Conservation (phyloP, 169 alveolate genomes). For the Plasmodium fragile region DNA sequence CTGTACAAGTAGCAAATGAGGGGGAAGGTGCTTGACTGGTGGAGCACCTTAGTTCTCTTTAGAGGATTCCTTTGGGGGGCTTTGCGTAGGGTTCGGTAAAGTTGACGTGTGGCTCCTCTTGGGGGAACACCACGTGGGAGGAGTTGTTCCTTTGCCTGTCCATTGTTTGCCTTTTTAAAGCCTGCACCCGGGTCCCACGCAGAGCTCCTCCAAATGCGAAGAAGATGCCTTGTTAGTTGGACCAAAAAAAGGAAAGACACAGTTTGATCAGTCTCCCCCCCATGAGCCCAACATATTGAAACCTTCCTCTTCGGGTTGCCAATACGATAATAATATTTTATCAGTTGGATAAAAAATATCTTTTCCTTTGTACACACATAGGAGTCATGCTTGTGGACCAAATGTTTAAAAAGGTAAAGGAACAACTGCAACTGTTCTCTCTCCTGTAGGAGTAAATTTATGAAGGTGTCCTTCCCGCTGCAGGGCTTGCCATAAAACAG, state of each 20-base stretch:
- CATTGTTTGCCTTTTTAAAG: background rate
- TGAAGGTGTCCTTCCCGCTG: conserved; percentile 71
- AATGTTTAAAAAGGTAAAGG: conserved; percentile 4
- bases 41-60: background rate
- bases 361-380: conserved; percentile 8
- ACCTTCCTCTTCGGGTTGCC: background rate
- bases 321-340: conserved; percentile 16
- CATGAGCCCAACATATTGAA: background rate
- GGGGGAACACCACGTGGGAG: background rate
- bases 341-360: conserved; percentile 26
- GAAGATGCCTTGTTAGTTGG: background rate
- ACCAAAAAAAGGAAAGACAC: conserved; percentile 17
- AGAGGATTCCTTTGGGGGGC: background rate
- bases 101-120: background rate
- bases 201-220: background rate
- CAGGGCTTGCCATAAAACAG: conserved; percentile 69
- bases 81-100: background rate
- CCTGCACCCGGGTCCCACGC: too few relatives aligned
- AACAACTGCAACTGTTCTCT: conserved; percentile 3
- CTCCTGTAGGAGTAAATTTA: conserved; percentile 15
- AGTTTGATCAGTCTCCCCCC: background rate
- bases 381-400: background rate
- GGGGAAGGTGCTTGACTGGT: background rate
- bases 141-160: background rate
- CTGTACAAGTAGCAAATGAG: conserved; percentile 13